Base-by-base conservation (phyloP, 345 rosid species). In the Abelmoschus esculentus region DNA sequence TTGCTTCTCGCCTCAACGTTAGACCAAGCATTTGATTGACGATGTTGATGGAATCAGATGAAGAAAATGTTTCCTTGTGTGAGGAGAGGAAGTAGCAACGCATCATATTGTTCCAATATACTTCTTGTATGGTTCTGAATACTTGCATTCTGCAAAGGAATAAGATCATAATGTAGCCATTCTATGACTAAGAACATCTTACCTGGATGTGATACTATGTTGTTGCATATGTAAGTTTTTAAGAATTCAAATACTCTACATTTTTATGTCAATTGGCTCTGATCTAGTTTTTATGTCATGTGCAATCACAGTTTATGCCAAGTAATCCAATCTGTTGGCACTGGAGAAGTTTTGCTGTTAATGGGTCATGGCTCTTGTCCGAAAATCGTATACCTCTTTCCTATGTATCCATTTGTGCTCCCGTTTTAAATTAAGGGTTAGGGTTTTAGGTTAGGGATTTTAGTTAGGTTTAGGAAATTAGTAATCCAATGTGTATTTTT, bases 1-100 rank as follows among this genome's bases (percentile, higher is more conserved):
- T 95, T 40, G 93, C 99, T 11, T 73, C 78, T 59, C 90, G 87
- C 47, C 91, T 95, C 74, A 86, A 80, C 15, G 84, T 82, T 69
- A 85, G 79, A 71, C 92, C 98, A 19, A 89, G 70, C 82, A 79
- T 86, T 66, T 93, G 81, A 93, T 65, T 11, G 11, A 52, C 17
- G 57, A 18, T 18, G 17, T 17, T 18, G 68, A 64, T 64, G 54
- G 38, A 46, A 47, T 42, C 17, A 40, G 67, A 59, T 59, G 40
- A 18, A 31, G 63, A 32, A 28, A 58, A 56, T 22, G 60, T 32
- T 59, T 14, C 65, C 46, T n/a, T 61, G 42, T n/a, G 42, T 49
- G 40, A 52, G 47, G 46, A 38, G 42, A 38, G 42, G 42, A 38
- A 38, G 42, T 38, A 2, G 42, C 9, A 38, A 38, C 7, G 42